Evolutionary conservation across 495 filamentous ascomycete genomes (phyloP).

Genomic region (Neurospora cerealis): DNA sequence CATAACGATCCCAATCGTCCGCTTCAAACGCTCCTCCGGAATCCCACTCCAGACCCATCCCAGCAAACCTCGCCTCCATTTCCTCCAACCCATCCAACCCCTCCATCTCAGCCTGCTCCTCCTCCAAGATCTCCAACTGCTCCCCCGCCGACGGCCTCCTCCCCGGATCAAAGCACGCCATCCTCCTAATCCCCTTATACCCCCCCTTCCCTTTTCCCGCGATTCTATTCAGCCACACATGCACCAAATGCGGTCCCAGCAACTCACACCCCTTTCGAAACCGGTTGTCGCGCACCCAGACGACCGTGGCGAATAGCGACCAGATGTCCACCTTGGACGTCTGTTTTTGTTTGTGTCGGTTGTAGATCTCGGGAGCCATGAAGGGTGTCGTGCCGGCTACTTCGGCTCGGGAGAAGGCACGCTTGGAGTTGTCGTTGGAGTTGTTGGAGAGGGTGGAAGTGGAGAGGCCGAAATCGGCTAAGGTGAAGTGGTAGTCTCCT

Average conservation of each 20-base stretch:
- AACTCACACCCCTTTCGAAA: constrained; percentile 13
- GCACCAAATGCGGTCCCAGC: constrained; percentile 8
- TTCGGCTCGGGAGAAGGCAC: not conserved
- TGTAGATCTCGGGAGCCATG: constrained; percentile 25
- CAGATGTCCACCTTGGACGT: constrained; percentile 31
- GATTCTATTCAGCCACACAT: constrained; percentile 9
- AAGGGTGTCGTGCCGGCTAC: constrained; percentile 19
- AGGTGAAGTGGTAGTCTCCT: constrained; percentile 17
- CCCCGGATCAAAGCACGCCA: constrained; percentile 14
- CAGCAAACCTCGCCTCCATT: not conserved
- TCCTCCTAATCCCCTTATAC: constrained; percentile 10
- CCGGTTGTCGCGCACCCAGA: constrained; percentile 19
- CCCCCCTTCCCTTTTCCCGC: not conserved
- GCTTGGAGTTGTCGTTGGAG: not conserved
- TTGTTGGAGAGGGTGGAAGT: constrained; percentile 5
- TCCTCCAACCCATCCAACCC: not conserved
- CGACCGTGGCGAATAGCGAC: constrained; percentile 33
- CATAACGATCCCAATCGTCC: no score
- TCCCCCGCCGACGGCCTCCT: constrained; percentile 12
- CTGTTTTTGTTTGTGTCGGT: constrained; percentile 10
- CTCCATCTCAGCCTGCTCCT: not conserved
- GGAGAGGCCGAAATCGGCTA: constrained; percentile 29
- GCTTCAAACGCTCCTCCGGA: no score
- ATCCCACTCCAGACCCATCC: no score
- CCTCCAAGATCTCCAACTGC: constrained; percentile 13